Evolutionary conservation across 163 green algal genomes (phyloP).

Genomic region (Chlamydomonas reinhardtii): DNA sequence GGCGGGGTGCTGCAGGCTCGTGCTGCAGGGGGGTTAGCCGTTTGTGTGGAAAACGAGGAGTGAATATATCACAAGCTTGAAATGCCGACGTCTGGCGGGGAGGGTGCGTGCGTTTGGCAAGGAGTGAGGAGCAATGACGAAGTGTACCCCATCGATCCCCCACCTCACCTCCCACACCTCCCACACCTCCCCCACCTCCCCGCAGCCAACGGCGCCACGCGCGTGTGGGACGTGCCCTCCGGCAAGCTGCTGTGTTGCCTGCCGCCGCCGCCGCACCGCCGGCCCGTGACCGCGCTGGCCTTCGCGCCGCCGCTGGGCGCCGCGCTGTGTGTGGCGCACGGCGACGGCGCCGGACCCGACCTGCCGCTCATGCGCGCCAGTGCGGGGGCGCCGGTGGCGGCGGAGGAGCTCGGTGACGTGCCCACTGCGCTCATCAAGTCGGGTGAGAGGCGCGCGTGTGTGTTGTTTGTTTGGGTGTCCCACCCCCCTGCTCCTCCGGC

Average conservation of each 20-base stretch:
- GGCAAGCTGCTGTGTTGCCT: not conserved
- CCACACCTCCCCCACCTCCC: not conserved
- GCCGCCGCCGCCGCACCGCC: not conserved
- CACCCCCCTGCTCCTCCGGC: no score
- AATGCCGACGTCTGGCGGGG: no score
- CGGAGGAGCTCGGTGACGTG: conserved; percentile 15
- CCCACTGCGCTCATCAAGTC: conserved; percentile 30
- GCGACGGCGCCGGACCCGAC: not conserved
- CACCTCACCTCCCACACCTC: not conserved
- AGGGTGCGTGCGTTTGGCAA: no score
- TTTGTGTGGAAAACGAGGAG: no score
- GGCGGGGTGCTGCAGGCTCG: not conserved
- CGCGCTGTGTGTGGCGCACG: conserved; percentile 27
- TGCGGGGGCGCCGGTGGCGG: not conserved
- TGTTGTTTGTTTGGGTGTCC: no score
- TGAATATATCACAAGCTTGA: no score
- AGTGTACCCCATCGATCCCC: no score
- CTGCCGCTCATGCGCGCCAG: not conserved
- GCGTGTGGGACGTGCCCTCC: conserved; percentile 20
- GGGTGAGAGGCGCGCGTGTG: not conserved
- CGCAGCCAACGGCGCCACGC: conserved; percentile 27
- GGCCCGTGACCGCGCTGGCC: conserved; percentile 25
- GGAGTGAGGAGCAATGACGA: no score
- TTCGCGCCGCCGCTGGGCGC: not conserved
- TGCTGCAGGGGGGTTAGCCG: no score